Base-by-base conservation (phyloP, 306 rosid genomes). In the Sphenostylis stenocarpa region DNA sequence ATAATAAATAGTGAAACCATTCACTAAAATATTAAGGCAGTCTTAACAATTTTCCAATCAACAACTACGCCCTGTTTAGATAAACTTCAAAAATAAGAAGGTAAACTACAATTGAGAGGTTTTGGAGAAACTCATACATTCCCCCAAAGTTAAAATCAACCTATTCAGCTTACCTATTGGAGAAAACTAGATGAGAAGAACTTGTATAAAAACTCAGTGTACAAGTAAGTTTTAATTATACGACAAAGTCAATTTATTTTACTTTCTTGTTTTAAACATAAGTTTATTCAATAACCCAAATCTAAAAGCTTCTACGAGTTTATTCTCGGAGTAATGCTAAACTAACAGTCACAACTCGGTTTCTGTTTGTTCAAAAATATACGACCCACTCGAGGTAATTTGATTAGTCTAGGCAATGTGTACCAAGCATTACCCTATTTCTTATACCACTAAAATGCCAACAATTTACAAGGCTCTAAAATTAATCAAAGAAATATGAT, bases 401-500 rank as follows among this genome's bases (percentile, higher is more conserved):
- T 36, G 15, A 72, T 6, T 20, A 52, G 58, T 34, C 28, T 28
- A 48, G 4, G 29, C 3, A 49, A 7, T 4, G 12, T 44, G 16
- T 28, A 74, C 51, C 21, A 34, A 49, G 21, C 15, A 65, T 39
- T 52, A 17, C 39, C 45, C 65, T 23, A 16, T 52, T 65, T 24
- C 43, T n/a, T 36, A 70, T 61, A 71, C 29, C 20, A 38, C 61
- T 53, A 52, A 41, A 72, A 41, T 15, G 14, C 19, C 41, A 72
- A 70, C 36, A 71, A 38, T 6, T 61, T 36, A 48, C 1, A 15
- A 70, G 19, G n/a, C 38, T 39, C 44, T n/a, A 20, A 21, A 52
- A 49, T 17, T 9, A 75, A 80, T 76, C 16, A 70, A 17, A 72
- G 43, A 11, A 65, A 67, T 34, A 34, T 13, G 21, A 36, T 45